phyloP scores from a whole-genome alignment of 805 yeast genomes.

The Saccharomyces kudriavzevii region DNA sequence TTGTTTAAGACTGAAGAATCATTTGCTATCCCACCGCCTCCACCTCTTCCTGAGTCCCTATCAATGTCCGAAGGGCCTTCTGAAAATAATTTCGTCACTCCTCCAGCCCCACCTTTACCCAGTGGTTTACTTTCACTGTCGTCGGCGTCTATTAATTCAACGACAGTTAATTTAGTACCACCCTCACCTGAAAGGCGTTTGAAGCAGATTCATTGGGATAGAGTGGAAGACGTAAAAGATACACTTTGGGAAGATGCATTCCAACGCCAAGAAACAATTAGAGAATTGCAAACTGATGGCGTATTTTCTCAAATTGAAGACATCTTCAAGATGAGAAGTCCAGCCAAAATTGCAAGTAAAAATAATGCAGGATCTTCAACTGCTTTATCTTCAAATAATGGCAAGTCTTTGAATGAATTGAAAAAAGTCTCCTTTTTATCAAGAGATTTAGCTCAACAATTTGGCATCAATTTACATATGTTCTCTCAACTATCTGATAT shows the following conservation, averaged over 20 bases:
- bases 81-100: not conserved
- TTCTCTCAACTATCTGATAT: conserved; percentile 46
- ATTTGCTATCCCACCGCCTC: conserved; percentile 31
- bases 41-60: conserved; percentile 17
- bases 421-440: conserved; percentile 51
- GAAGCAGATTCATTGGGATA: conserved; percentile 82
- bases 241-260: conserved; percentile 55
- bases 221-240: conserved; percentile 46
- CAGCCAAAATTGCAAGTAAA: conserved; percentile 19
- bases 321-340: conserved; percentile 46
- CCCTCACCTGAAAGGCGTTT: conserved; percentile 43
- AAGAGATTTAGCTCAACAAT: conserved; percentile 68
- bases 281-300: conserved; percentile 49
- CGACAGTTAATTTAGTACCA: not conserved
- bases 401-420: conserved; percentile 6
- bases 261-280: conserved; percentile 35
- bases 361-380: conserved; percentile 27
- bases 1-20: conserved; percentile 20
- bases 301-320: conserved; percentile 57
- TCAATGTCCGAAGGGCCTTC: not conserved
- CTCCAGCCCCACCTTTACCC: conserved; percentile 19
- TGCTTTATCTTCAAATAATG: not conserved
- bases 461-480: conserved; percentile 68
- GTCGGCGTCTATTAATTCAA: conserved; percentile 10
- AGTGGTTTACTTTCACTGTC: conserved; percentile 6